Conservation (phyloP, 2,329 filamentous ascomycete species). For the Fusarium guadeloupense region DNA sequence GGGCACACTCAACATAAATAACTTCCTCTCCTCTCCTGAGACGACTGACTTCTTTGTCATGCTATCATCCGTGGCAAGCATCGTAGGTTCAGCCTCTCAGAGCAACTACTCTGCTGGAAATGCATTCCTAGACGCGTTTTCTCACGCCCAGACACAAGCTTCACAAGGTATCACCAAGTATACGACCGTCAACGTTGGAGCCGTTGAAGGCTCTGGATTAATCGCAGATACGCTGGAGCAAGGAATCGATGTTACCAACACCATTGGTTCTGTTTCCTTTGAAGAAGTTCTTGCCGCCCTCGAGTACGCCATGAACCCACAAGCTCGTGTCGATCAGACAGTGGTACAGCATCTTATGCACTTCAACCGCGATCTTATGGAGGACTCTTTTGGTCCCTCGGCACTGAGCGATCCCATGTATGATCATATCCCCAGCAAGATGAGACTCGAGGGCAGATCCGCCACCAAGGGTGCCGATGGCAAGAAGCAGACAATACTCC, state of each 20-base stretch:
- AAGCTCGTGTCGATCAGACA: neutral
- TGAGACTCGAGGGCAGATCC: neutral
- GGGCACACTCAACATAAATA: constrained; percentile 3
- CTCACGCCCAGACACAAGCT: neutral
- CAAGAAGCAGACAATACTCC: constrained; percentile 1
- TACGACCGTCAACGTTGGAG: neutral
- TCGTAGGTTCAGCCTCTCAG: constrained; percentile 1
- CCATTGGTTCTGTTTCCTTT: neutral
- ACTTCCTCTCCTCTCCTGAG: neutral
- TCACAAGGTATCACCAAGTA: neutral
- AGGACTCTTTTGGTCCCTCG: neutral
- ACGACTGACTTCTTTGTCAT: constrained; percentile 4
- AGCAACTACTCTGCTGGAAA: constrained; percentile 8
- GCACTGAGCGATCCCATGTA: neutral
- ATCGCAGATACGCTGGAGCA: neutral
- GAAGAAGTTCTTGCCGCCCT: neutral
- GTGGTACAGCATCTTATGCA: constrained; percentile 2
- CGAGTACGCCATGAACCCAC: neutral
- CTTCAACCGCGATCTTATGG: constrained; percentile 3
- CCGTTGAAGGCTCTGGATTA: neutral
- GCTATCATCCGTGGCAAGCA: constrained; percentile 1
- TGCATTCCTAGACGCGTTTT: constrained; percentile 1
- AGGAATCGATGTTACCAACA: neutral
- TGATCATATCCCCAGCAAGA: neutral
- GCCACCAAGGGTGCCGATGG: neutral